These are phyloP conservation scores for Sporothrix brunneoviolacea DNA, from an alignment of 2,329 filamentous ascomycete genomes.

Conservation along the genomic window DNA sequence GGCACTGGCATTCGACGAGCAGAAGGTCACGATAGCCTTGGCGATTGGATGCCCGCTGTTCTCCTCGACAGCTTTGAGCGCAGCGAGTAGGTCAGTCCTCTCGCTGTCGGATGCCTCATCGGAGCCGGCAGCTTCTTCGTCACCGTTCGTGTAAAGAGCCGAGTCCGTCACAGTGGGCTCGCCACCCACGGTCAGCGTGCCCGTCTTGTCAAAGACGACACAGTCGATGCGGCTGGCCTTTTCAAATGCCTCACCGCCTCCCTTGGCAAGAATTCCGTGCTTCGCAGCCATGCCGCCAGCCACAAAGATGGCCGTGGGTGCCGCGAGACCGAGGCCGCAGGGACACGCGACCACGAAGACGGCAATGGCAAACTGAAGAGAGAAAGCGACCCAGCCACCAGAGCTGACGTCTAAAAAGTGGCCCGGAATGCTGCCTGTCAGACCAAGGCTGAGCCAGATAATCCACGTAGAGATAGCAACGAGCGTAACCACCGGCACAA, in stretches of 20 bases:
- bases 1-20: constrained; percentile 26
- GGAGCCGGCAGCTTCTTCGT: constrained; percentile 11
- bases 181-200: constrained; percentile 68
- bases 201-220: constrained; percentile 85
- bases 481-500: constrained; percentile 65
- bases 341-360: constrained; percentile 85
- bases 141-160: constrained; percentile 31
- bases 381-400: constrained; percentile 66
- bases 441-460: constrained; percentile 61
- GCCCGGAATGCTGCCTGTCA: constrained; percentile 48
- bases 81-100: constrained; percentile 36
- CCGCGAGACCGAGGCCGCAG: constrained; percentile 77
- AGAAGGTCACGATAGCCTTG: constrained; percentile 61
- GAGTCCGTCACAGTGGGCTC: constrained; percentile 62
- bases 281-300: constrained; percentile 73
- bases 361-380: constrained; percentile 74
- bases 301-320: constrained; percentile 78
- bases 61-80: constrained; percentile 57
- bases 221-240: constrained; percentile 72
- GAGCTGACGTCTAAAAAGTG: constrained; percentile 48
- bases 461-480: constrained; percentile 66
- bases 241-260: constrained; percentile 79
- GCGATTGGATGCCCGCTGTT: constrained; percentile 71
- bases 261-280: constrained; percentile 74
- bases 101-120: not conserved